Evolutionary conservation across 2,329 filamentous ascomycete genomes (phyloP), one percentile per base, ranked within the genome.

Genomic region (Colletotrichum sidae): DNA sequence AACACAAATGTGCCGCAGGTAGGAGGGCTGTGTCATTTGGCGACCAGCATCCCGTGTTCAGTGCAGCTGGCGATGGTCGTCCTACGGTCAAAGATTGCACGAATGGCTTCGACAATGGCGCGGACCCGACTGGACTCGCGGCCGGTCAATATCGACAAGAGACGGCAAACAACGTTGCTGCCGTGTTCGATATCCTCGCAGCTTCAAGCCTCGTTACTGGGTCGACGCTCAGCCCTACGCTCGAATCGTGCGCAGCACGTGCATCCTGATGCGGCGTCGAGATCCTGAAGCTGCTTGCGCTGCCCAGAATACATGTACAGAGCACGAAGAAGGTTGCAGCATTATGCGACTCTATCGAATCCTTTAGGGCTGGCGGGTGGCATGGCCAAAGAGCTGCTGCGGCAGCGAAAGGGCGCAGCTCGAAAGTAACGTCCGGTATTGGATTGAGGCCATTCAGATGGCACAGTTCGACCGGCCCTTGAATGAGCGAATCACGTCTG

Each of bases 161-260:
- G 47, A 7, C 37, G 11, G 47, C 49, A 54, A 17, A 25, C 25
- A 46, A 53, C 6, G 6, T 34, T 55, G 8, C 35, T 17, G 4
- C n/a, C 13, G 4, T 38, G n/a, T 41, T 35, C 41, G 33, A 39
- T 47, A 25, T 56, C 15, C 17, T 49, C 37, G 60, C 45, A 17
- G 47, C 42, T 46, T 34, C 41, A 38, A 47, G 47, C 41, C 42
- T 34, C 37, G 17, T n/a, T 13, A 57, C 56, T 52, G 47, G 46
- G 15, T 47, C 58, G 33, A 34, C 34, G 17, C 13, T 63, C 63
- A 66, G 63, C 63, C 63, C 58, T 66, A 66, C 15, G 58, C 42
- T 47, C 52, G 44, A 50, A 50, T 34, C 54, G 42, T 44, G 33
- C 37, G 41, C 15, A 39, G 39, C 12, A 17, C 37, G n/a, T 60